Percentiles rank a stretch among this genome's conserved stretches.
phyloP scores from a whole-genome alignment of 108 stramenopile species.

The Aurantiochytrium sp. region DNA sequence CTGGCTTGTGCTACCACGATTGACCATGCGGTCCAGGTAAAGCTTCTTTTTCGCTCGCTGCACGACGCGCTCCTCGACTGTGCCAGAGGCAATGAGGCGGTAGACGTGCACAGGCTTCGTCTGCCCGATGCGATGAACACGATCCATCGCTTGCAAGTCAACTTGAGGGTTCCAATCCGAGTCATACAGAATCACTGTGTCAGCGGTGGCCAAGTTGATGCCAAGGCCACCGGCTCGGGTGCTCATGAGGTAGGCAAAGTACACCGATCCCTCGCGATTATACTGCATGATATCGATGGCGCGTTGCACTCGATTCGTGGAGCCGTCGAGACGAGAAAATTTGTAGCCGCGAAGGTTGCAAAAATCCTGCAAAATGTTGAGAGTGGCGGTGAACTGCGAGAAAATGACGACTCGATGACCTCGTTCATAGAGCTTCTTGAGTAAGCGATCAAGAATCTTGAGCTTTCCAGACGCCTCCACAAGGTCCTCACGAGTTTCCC shows the following conservation, averaged over 20 bases:
- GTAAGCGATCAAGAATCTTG: constrained; percentile 77
- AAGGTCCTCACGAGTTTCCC: constrained; percentile 71
- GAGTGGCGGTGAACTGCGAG: constrained; percentile 86
- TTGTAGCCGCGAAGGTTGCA: constrained; percentile 63
- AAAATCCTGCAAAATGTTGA: constrained; percentile 82
- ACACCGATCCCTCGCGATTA: constrained; percentile 42
- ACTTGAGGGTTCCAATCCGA: constrained; percentile 95
- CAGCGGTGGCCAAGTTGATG: constrained; percentile 74
- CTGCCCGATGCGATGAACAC: constrained; percentile 77
- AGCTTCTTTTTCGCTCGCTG: constrained; percentile 63
- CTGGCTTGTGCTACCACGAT: constrained; percentile 64
- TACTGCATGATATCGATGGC: constrained; percentile 23
- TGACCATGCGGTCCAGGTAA: constrained; percentile 63
- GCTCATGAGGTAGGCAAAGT: constrained; percentile 51
- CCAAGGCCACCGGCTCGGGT: constrained; percentile 62
- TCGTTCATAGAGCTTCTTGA: constrained; percentile 67
- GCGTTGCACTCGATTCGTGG: constrained; percentile 38
- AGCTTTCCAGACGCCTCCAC: constrained; percentile 67
- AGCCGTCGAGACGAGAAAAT: constrained; percentile 69
- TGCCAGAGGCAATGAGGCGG: constrained; percentile 83
- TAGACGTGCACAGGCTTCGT: constrained; percentile 78
- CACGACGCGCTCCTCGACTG: constrained; percentile 79
- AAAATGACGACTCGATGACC: constrained; percentile 89
- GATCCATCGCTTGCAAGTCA: constrained; percentile 67
- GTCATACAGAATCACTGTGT: constrained; percentile 71